Base-by-base conservation (phyloP, 139 green algal species). In the Gonium pectorale region DNA sequence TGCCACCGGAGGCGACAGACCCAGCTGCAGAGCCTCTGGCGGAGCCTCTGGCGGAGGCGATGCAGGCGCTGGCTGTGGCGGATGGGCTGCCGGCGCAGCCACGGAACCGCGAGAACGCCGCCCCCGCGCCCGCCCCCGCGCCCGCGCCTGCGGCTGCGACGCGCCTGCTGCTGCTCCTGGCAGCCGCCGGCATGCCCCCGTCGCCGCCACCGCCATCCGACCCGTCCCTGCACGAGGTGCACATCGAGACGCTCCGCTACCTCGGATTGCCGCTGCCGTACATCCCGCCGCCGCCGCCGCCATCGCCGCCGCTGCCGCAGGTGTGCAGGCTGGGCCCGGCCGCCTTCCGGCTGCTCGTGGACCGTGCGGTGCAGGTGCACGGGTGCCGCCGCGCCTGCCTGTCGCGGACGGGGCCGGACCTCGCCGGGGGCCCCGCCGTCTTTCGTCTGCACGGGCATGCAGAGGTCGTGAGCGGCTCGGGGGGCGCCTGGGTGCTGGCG, bases 401-500 rank as follows among this genome's bases (percentile, higher is more conserved):
- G 31, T 1, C 46, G 31, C 67, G 64, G 11, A 56, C 19, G 40
- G 40, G 67, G 67, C 15, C 29, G 5, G 67, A 38, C 7, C 35
- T 40, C 38, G 67, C 5, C 38, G 22, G 1, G 44, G 70, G 17
- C 21, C 27, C 19, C 26, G 40, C 5, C 31, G 11, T 66, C 31
- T 79, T 64, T n/a, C 46, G 17, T 11, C 19, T 79, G 68, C 13
- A 13, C 29, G 49, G 49, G 24, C 49, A 80, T 37, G 71, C 67
- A 51, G 71, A 52, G 19, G 51, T 80, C 1, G 71, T 80, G 2
- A 35, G 71, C 3, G 71, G 51, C 1, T 80, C 51, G 33, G 71
- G 71, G n/a, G 71, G 71, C 19, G 71, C 52, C 11, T 80, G 71
- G 71, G 49, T 67, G 15, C 35, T 80, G 33, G 71, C 71, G 51